Evolutionary conservation across 257 asterid species (phyloP), one percentile per base, ranked within the genome.

Genomic region (Forsythia suspensa): DNA sequence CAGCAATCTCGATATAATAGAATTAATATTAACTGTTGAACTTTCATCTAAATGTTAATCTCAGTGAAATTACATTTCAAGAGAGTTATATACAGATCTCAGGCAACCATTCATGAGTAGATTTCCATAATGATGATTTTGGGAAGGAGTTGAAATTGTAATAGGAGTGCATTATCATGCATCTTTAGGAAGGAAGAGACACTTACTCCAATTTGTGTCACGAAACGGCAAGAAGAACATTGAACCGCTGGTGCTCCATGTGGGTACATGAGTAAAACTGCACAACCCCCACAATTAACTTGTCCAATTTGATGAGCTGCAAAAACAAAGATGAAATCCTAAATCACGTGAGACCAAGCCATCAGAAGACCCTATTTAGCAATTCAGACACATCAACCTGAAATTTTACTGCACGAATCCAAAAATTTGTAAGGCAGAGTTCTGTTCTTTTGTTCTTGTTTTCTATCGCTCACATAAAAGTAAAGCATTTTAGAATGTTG

Each of bases 221-320:
- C 87, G 48, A 78, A 80, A 72, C 80, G 91, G 84, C 99, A 95
- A 75, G 97, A 86, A 76, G 94, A 80, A 80, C 99, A 95, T 73
- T 83, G 86, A 70, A 95, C 98, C 3, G 94, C 89, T 18, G 90
- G 92, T 59, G 96, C 93, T 73, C 97, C 98, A 39, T 86, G 84
- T 4, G 89, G 92, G 82, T 89, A 92, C 99, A 95, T 92, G 73
- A 95, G 97, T 89, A 95, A 80, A 78, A 86, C 86, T 13, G 84
- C 46, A 77, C 99, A 95, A 29, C 92, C 89, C 68, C 92, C 94
- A 38, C 99, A 95, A 71, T 86, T 88, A 2, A 95, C 96, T 89
- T 90, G 98, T 43, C 99, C 98, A 16, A 95, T 87, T 82, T 95
- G 92, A 79, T 92, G 90, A 44, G 89, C 99, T 95, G 92, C 85